Base-by-base conservation (phyloP, 768 basidiomycete species). In the Dioszegia crocea region DNA sequence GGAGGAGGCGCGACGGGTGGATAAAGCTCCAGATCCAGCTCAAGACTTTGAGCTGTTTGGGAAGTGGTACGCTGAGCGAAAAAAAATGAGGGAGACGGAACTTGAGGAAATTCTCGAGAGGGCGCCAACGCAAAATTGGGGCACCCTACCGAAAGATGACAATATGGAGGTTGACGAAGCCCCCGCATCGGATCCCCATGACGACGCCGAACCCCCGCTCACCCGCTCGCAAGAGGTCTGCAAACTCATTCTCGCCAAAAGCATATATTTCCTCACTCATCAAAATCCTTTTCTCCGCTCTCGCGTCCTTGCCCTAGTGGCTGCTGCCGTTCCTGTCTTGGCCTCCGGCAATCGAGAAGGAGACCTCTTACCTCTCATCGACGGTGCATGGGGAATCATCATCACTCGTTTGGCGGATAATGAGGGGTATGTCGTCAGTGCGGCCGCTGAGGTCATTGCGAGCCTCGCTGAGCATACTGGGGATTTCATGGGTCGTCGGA, bases 311-410 rank as follows among this genome's bases (percentile, higher is more conserved):
- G 78, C 81, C 1, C 81, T 99, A 14, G 79, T 99, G 39, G 79
- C 83, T 12, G 83, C 85, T 1, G 85, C 92, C 1, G 84, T 89
- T 3, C 83, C 87, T 0, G 85, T 92, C 5, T 71, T 81, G 17
- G 67, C 70, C n/a, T 60, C 40, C 10, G 63, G 63, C 38, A 65
- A 73, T 82, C 67, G 77, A 0, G 86, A 86, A 67, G 83, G 85
- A 12, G 84, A 87, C 16, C 82, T 97, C 17, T 82, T 98, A 39
- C 88, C 91, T 1, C 82, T 88, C 4, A 83, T 97, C 33, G 89
- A 98, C 76, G 82, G 83, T 21, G 87, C 89, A 1, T 99, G 96
- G 96, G 90, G 91, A n/a, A 89, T 87, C 75, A 84, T 99, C 65
- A 78, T 98, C 56, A 91, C 91, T 65, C 83, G 94, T 8, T 80